Base-by-base conservation (phyloP, 257 asterid species). In the Craterostigma plantagineum region DNA sequence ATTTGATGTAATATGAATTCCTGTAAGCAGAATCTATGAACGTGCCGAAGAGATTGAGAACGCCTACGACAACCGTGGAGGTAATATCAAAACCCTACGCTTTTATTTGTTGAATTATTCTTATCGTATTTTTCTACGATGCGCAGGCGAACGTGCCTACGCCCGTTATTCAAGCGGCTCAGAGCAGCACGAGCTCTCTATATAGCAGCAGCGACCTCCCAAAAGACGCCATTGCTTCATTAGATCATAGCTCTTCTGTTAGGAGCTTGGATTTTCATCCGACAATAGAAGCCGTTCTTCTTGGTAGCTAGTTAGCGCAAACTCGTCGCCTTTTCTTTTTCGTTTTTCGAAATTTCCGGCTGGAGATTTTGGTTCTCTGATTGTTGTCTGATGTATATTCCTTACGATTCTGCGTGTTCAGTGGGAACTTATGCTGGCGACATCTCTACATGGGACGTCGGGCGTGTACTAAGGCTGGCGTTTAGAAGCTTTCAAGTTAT, bases 231-330 rank as follows among this genome's bases (percentile, higher is more conserved):
- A 57, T 74, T 58, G 75, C 67, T 42, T 66, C 59, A 62, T 48
- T 79, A 49, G 65, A 43, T 61, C 83, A 69, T 54, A 71, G 83
- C 23, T 72, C 87, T 53, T 63, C 76, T 51, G 71, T 75, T 53
- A 72, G 65, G 65, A 75, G 72, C 75, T 69, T 72, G 73, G 84
- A 79, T 64, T 79, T 79, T 53, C 81, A 72, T 56, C 78, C 92
- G 33, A 11, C 18, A 36, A 71, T 67, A 27, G 73, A 49, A 38
- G 65, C 63, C 45, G 40, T 72, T 15, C 80, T 75, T 57, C 65
- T 79, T 45, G 81, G 90, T 79, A 44, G 6, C 6, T 23, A 23
- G n/a, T n/a, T 23, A 23, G 6, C n/a, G 30, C 30, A 23, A 23
- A 23, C 30, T 23, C 30, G 6, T 23, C 30, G 2, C 30, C 30